Conservation (phyloP, 495 filamentous ascomycete species). For the Alectoria sarmentosa region DNA sequence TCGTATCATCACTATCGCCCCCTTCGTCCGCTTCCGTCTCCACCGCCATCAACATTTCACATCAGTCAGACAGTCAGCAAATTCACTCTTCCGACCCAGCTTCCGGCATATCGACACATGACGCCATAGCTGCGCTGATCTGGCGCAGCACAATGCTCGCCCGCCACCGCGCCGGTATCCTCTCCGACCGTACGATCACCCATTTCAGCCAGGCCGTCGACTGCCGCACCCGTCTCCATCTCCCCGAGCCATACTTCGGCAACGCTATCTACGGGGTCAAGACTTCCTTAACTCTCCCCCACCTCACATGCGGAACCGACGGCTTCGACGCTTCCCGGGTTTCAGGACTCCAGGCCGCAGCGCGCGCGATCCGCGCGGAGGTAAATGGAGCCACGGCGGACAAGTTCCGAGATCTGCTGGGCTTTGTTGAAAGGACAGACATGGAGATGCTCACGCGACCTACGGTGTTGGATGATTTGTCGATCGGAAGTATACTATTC, state of each 20-base stretch:
- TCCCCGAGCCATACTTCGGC: conserved; percentile 31
- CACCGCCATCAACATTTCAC: too few relatives aligned
- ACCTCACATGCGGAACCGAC: conserved; percentile 11
- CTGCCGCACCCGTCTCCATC: conserved; percentile 29
- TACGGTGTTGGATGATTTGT: conserved; percentile 30
- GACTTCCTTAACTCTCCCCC: conserved; percentile 19
- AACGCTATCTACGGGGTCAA: conserved; percentile 22
- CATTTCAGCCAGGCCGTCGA: conserved; percentile 35
- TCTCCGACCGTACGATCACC: conserved; percentile 31
- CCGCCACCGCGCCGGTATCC: conserved; percentile 28
- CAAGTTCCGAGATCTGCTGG: conserved; percentile 29
- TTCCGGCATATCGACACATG: conserved; percentile 22
- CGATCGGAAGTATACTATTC: conserved; percentile 31
- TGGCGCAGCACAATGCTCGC: conserved; percentile 37
- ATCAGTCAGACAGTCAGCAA: too few relatives aligned
- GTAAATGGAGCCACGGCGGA: conserved; percentile 27
- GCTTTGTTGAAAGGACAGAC: conserved; percentile 27
- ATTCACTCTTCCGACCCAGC: too few relatives aligned
- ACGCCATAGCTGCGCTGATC: conserved; percentile 36
- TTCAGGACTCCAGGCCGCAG: not conserved
- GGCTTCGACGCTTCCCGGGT: not conserved
- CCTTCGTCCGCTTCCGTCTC: too few relatives aligned
- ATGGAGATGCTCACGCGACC: conserved; percentile 28
- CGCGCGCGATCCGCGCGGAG: not conserved
- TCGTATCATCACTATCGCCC: too few relatives aligned